Percentiles rank a stretch among this genome's conserved stretches.
phyloP scores from a whole-genome alignment of 2,329 filamentous ascomycete species.

The Bipolaris zeicola region DNA sequence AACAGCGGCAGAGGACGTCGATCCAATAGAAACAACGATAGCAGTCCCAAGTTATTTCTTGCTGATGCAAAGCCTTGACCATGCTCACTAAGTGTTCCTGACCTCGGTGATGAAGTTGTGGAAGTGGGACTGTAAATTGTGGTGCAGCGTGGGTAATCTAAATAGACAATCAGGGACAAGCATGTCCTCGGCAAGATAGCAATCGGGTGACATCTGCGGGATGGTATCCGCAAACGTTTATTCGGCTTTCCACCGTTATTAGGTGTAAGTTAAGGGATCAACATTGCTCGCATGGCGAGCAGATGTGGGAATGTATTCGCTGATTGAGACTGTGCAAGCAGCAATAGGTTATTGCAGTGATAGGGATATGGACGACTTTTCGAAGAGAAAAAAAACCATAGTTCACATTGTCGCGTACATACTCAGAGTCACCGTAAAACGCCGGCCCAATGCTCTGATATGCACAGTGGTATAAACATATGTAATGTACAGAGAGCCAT shows the following conservation, averaged over 20 bases:
- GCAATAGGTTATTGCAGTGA: not conserved
- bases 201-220: constrained; percentile 12
- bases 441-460: constrained; percentile 8
- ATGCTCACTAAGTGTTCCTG: not conserved
- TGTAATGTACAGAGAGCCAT: constrained; percentile 9
- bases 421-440: not conserved
- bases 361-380: not conserved
- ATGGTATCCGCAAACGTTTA: not conserved
- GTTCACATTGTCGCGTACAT: not conserved
- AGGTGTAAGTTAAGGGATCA: not conserved
- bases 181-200: constrained; percentile 5
- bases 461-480: not conserved
- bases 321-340: not conserved
- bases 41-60: not conserved
- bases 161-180: constrained; percentile 18
- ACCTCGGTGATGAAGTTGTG: constrained; percentile 1
- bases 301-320: not conserved
- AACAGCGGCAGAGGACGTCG: not conserved
- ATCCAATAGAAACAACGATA: not conserved
- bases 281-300: not conserved
- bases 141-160: constrained; percentile 19
- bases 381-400: too few relatives aligned
- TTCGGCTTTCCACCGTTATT: constrained; percentile 5
- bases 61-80: not conserved
- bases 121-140: constrained; percentile 20